These are phyloP conservation scores for Syzygium grande DNA, from an alignment of 345 rosid genomes.

Conservation along the genomic window DNA sequence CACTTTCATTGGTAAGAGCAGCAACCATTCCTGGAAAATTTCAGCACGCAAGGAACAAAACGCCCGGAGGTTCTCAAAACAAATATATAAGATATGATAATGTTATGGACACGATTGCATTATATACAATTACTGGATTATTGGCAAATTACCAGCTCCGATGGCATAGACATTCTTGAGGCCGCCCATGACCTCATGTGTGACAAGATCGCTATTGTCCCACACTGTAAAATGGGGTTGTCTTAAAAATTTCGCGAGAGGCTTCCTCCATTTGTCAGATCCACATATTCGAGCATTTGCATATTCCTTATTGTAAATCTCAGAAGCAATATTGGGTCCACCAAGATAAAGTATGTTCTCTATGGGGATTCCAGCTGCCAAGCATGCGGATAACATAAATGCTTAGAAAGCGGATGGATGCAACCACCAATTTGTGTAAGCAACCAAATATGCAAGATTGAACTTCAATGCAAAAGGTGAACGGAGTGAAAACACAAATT, in stretches of 20 bases:
- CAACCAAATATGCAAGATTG: not conserved
- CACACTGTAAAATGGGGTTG: slow-evolving; percentile 73
- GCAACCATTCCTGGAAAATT: slow-evolving; percentile 67
- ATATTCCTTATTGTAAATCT: slow-evolving; percentile 69
- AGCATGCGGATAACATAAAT: not conserved
- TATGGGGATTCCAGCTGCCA: slow-evolving; percentile 52
- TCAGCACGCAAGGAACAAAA: not conserved
- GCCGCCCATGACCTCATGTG: slow-evolving; percentile 89
- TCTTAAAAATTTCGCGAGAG: slow-evolving; percentile 61
- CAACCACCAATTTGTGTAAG: not conserved
- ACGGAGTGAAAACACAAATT: not conserved
- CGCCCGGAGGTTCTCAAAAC: not conserved
- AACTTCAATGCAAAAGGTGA: not conserved
- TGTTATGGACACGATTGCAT: not conserved
- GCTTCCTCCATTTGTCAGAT: slow-evolving; percentile 69
- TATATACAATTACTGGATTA: not conserved
- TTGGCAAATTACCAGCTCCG: slow-evolving; percentile 55
- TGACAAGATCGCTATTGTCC: slow-evolving; percentile 79
- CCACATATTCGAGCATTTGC: slow-evolving; percentile 87
- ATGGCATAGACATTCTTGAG: slow-evolving; percentile 84
- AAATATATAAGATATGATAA: not conserved
- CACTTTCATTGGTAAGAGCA: slow-evolving; percentile 75
- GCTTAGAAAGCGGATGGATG: not conserved
- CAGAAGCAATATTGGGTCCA: slow-evolving; percentile 79
- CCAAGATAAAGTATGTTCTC: slow-evolving; percentile 79